phyloP scores from a whole-genome alignment of 495 filamentous ascomycete species.

The Aspergillus carlsbadensis region DNA sequence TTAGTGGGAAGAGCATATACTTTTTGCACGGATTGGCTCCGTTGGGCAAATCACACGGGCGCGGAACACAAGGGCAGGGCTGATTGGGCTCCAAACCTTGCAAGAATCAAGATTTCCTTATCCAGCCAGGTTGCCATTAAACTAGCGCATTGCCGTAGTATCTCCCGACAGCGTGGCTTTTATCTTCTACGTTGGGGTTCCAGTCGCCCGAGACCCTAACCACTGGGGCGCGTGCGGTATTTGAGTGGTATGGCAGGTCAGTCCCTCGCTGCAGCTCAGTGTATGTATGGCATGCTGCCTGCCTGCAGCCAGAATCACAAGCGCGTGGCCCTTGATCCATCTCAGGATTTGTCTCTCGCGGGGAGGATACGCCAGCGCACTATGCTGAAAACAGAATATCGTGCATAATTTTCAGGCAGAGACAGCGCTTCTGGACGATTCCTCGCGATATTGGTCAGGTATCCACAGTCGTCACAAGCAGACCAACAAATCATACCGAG shows the following conservation, averaged over 20 bases:
- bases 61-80: slow-evolving; percentile 2
- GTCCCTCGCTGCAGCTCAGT: background rate
- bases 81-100: slow-evolving; percentile 6
- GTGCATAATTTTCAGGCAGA: slow-evolving; percentile 6
- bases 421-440: background rate
- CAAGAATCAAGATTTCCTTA: slow-evolving; percentile 3
- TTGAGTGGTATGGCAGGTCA: background rate
- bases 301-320: background rate
- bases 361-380: background rate
- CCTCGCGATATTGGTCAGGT: background rate
- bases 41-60: slow-evolving; percentile 12
- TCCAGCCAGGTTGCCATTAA: background rate
- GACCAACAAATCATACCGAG: background rate
- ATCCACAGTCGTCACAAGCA: background rate
- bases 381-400: slow-evolving; percentile 2
- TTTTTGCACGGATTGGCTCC: background rate
- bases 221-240: background rate
- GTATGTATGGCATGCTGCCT: background rate
- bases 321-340: background rate
- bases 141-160: background rate
- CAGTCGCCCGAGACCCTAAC: background rate
- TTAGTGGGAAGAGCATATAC: background rate
- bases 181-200: background rate
- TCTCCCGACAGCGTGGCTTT: background rate
- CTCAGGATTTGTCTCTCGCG: background rate